Conservation (phyloP, 176 grass and related monocot genomes). For the Typha latifolia region DNA sequence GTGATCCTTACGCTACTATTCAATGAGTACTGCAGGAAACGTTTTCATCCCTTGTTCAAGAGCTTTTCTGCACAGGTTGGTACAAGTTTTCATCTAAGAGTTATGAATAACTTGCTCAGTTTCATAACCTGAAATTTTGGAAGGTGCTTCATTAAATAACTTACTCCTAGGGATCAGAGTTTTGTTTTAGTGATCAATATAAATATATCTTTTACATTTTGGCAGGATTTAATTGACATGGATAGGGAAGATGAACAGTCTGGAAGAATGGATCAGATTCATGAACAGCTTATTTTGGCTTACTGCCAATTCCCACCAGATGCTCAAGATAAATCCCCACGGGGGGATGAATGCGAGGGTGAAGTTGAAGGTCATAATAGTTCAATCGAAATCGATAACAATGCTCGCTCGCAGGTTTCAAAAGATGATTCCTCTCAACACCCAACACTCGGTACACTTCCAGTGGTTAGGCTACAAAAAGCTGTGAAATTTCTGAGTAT, state of each 20-base stretch:
- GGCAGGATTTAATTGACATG: conserved; percentile 65
- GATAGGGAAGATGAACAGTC: conserved; percentile 59
- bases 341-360: background rate
- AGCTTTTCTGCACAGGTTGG: conserved; percentile 69
- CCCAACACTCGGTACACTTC: conserved; percentile 41
- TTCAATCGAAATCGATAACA: conserved; percentile 25
- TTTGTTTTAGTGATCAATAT: too few species aligned
- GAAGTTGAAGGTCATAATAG: conserved; percentile 16
- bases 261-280: conserved; percentile 49
- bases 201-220: too few species aligned
- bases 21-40: conserved; percentile 69
- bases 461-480: conserved; percentile 28
- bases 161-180: too few species aligned
- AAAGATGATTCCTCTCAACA: conserved; percentile 26
- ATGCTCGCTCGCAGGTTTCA: background rate
- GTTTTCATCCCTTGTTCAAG: conserved; percentile 70
- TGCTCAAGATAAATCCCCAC: background rate
- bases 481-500: conserved; percentile 26
- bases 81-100: background rate
- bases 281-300: conserved; percentile 26
- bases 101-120: background rate
- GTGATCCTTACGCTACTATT: conserved; percentile 79
- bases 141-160: too few species aligned
- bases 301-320: conserved; percentile 45
- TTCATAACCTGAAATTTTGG: too few species aligned